Evolutionary conservation across 2,329 filamentous ascomycete genomes (phyloP).

Genomic region (Berkeleyomyces rouxiae): DNA sequence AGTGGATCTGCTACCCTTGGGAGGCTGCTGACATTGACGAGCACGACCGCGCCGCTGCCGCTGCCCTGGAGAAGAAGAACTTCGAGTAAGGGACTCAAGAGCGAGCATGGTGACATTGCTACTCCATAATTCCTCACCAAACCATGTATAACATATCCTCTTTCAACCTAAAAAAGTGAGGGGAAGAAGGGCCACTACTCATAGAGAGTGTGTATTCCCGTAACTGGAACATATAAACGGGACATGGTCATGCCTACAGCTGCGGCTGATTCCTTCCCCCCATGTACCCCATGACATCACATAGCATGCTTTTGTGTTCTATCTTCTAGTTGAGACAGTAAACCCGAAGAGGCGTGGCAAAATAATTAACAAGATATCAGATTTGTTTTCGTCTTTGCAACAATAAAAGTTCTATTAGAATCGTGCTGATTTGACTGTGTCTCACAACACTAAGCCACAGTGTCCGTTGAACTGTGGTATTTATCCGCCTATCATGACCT

Average conservation of each 20-base stretch:
- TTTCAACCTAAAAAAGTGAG: neutral
- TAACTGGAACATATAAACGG: neutral
- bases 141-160: neutral
- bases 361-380: conserved; percentile 2
- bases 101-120: neutral
- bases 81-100: neutral
- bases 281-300: neutral
- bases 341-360: neutral
- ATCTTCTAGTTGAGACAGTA: neutral
- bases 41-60: conserved; percentile 57
- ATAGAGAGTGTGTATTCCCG: neutral
- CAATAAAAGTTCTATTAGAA: neutral
- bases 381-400: conserved; percentile 1
- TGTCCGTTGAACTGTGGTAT: too few relatives aligned
- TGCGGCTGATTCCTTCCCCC: neutral
- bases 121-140: neutral
- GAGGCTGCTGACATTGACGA: conserved; percentile 88
- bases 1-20: conserved; percentile 99
- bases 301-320: neutral
- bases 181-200: neutral
- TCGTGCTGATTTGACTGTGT: neutral
- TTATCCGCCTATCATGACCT: too few relatives aligned
- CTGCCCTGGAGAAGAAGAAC: conserved; percentile 21
- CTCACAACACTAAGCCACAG: neutral
- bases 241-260: neutral